These are phyloP conservation scores for Podaxis rugospora DNA, from an alignment of 768 basidiomycete species.

Conservation along the genomic window DNA sequence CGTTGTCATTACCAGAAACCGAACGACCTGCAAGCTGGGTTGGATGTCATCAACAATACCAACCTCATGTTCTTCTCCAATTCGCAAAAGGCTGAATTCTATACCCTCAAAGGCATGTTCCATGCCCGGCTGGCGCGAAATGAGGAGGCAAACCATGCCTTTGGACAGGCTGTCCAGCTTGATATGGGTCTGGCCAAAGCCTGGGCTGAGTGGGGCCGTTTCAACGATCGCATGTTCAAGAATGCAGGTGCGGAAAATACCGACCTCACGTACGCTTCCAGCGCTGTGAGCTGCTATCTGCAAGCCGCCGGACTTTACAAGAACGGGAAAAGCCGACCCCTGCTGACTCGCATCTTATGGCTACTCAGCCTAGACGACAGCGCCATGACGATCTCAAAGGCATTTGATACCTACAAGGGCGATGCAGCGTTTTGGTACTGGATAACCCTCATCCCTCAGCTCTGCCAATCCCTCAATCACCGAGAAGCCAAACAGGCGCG, in stretches of 20 bases:
- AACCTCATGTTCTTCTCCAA: constrained; percentile 97
- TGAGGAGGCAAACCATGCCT: constrained; percentile 89
- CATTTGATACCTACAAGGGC: constrained; percentile 94
- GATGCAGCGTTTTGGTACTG: constrained; percentile 98
- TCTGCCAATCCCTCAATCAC: constrained; percentile 84
- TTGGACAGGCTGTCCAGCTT: constrained; percentile 93
- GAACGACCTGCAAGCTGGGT: constrained; percentile 86
- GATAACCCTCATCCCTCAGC: constrained; percentile 95
- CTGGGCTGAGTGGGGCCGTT: constrained; percentile 98
- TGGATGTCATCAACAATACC: constrained; percentile 99
- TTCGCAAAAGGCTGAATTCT: constrained; percentile 96
- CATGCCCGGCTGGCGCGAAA: constrained; percentile 79
- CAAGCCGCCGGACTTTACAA: constrained; percentile 97
- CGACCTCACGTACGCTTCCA: constrained; percentile 74
- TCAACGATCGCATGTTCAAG: constrained; percentile 90
- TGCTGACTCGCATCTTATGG: constrained; percentile 94
- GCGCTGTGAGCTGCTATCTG: constrained; percentile 95
- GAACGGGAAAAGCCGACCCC: constrained; percentile 85
- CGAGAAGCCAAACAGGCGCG: constrained; percentile 92
- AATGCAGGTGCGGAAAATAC: constrained; percentile 70
- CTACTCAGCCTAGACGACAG: constrained; percentile 88
- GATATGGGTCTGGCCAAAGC: constrained; percentile 94
- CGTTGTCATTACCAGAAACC: constrained; percentile 97
- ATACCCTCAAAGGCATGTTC: constrained; percentile 98
- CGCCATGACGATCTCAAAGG: constrained; percentile 62